phyloP scores from a whole-genome alignment of 2,329 filamentous ascomycete species.

The Trichoderma sp. region DNA sequence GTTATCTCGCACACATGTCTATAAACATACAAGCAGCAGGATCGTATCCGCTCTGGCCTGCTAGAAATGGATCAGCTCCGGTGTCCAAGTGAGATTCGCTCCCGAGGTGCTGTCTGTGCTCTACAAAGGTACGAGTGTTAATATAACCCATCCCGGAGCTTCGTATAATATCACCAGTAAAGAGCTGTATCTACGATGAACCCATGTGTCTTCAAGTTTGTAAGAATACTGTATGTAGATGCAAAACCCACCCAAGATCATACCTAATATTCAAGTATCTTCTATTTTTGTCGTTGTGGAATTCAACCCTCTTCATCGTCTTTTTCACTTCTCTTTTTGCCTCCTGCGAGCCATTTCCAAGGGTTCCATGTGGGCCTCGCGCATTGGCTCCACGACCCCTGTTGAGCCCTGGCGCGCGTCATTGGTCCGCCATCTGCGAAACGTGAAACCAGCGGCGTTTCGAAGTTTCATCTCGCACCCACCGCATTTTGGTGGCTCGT shows the following conservation, averaged over 20 bases:
- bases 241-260: neutral
- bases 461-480: slow-evolving; percentile 23
- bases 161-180: neutral
- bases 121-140: neutral
- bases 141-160: neutral
- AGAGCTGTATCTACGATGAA: neutral
- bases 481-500: slow-evolving; percentile 14
- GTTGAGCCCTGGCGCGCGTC: slow-evolving; percentile 10
- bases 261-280: neutral
- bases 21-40: neutral
- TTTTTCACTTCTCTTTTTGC: no score
- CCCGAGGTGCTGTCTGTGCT: neutral
- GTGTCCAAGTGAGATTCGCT: neutral
- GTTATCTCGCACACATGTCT: neutral
- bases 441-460: slow-evolving; percentile 33
- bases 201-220: neutral
- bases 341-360: slow-evolving; percentile 12
- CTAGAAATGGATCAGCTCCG: neutral
- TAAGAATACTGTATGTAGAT: neutral
- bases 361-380: slow-evolving; percentile 4
- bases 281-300: neutral
- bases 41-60: neutral
- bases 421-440: slow-evolving; percentile 26
- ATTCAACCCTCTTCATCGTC: neutral
- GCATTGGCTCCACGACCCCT: neutral